A percentile compares a stretch with the other conserved stretches of the same genome.
phyloP scores from a whole-genome alignment of 768 basidiomycete genomes.

The Suillus ampliporus region DNA sequence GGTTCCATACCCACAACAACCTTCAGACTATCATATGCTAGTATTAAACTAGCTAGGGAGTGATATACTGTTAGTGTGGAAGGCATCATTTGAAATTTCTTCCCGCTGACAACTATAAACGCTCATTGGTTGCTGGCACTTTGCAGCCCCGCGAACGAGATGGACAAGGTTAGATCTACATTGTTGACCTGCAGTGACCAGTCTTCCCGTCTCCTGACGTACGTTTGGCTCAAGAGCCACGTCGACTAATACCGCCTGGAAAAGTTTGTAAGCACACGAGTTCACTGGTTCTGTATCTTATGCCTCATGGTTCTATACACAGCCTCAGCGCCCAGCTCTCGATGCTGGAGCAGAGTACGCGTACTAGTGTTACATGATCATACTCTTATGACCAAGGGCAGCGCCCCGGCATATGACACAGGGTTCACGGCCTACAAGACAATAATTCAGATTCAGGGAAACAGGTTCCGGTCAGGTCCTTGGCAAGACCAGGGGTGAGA shows the following conservation, averaged over 20 bases:
- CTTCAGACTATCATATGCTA: no score
- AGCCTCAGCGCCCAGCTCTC: not conserved
- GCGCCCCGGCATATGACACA: not conserved
- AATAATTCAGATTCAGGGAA: no score
- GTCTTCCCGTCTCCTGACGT: not conserved
- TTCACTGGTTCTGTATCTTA: not conserved
- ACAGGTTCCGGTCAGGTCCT: not conserved
- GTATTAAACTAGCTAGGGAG: no score
- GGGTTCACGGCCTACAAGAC: not conserved
- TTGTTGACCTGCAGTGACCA: not conserved
- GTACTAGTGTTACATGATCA: not conserved
- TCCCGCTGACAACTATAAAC: not conserved
- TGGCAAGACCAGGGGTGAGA: not conserved
- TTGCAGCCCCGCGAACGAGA: no score
- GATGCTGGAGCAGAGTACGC: not conserved
- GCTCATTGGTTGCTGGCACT: not conserved
- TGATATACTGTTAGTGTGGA: not conserved
- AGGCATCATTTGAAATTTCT: not conserved
- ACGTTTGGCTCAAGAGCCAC: no score
- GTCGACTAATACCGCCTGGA: not conserved
- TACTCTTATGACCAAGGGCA: not conserved
- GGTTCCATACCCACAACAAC: not conserved
- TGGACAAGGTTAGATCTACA: not conserved
- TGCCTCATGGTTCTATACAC: not conserved
- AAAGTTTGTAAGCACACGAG: not conserved